A percentile compares a stretch with the other conserved stretches of the same genome.
Conservation (phyloP, 768 basidiomycete genomes). For the Lentinus brumalis region DNA sequence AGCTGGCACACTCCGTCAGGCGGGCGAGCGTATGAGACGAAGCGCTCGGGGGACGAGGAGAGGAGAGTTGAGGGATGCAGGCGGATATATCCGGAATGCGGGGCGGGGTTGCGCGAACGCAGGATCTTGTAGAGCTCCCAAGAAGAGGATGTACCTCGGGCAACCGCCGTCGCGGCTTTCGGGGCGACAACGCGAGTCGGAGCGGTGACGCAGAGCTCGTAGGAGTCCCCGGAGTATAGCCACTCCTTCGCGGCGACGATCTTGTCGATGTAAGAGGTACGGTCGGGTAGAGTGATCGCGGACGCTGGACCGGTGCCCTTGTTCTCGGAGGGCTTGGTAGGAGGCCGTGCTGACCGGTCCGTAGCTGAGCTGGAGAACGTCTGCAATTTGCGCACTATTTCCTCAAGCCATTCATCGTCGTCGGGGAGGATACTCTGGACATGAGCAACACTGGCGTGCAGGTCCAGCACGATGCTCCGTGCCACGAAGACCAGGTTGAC, state of each 20-base stretch:
- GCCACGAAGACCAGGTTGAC: constrained; percentile 78
- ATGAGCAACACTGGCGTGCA: constrained; percentile 47
- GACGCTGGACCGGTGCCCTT: constrained; percentile 19
- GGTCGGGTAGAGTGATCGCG: constrained; percentile 55
- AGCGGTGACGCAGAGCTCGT: constrained; percentile 90
- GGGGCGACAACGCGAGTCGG: constrained; percentile 60
- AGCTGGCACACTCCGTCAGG: constrained; percentile 72
- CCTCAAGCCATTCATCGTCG: constrained; percentile 63
- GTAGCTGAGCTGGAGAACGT: constrained; percentile 19
- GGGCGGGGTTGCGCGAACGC: constrained; percentile 81
- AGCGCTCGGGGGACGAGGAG: constrained; percentile 90
- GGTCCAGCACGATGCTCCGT: constrained; percentile 73
- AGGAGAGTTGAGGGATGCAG: constrained; percentile 76
- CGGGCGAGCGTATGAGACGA: constrained; percentile 76
- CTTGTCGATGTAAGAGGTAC: constrained; percentile 60
- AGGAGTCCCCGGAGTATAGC: constrained; percentile 84
- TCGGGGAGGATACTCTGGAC: constrained; percentile 65
- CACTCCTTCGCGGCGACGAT: constrained; percentile 73
- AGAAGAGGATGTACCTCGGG: constrained; percentile 43
- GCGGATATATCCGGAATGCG: constrained; percentile 81
- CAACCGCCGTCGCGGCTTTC: constrained; percentile 21
- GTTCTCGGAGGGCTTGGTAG: constrained; percentile 26
- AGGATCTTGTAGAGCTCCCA: constrained; percentile 79
- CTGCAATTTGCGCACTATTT: constrained; percentile 39
- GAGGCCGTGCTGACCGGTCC: not conserved